Conservation (phyloP, 1,284 basidiomycete genomes). For the Rhizopogon parksii region DNA sequence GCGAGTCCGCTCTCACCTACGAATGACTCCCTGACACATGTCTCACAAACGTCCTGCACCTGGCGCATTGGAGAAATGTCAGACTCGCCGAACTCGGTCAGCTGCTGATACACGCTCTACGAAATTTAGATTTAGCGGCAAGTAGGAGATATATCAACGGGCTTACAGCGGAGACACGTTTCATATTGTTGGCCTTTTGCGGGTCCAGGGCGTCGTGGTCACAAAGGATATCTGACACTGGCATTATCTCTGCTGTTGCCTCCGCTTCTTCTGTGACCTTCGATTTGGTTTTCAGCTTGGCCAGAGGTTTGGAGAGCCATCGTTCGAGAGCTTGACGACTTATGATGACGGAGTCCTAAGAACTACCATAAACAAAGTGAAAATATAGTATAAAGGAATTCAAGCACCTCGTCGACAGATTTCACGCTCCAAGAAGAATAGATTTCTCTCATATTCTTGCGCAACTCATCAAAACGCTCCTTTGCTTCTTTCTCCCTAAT, state of each 20-base stretch:
- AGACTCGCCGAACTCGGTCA: constrained; percentile 39
- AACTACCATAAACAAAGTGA: constrained; percentile 7
- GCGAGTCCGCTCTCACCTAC: constrained; percentile 36
- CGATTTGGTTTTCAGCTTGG: constrained; percentile 18
- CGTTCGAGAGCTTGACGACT: constrained; percentile 51
- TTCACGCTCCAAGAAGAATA: constrained; percentile 57
- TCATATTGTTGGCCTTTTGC: constrained; percentile 51
- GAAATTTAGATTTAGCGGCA: constrained; percentile 19
- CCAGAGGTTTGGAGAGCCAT: constrained; percentile 47
- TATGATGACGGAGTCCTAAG: constrained; percentile 50
- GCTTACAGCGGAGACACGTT: constrained; percentile 42
- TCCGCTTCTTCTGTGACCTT: constrained; percentile 15
- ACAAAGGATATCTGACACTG: constrained; percentile 46
- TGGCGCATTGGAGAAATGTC: constrained; percentile 40
- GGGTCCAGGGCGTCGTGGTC: constrained; percentile 55
- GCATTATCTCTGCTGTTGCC: constrained; percentile 10
- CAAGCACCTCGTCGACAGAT: constrained; percentile 40
- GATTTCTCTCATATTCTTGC: constrained; percentile 50
- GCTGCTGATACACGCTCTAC: constrained; percentile 42
- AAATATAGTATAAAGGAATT: constrained; percentile 10
- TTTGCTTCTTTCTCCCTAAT: constrained; percentile 40
- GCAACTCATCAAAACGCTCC: constrained; percentile 40
- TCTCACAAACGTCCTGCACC: constrained; percentile 50
- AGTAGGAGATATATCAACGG: constrained; percentile 31
- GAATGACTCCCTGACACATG: constrained; percentile 55